Percentiles rank a stretch among this genome's conserved stretches.
phyloP scores from a whole-genome alignment of 1,284 basidiomycete genomes.

The Malassezia cuniculi region DNA sequence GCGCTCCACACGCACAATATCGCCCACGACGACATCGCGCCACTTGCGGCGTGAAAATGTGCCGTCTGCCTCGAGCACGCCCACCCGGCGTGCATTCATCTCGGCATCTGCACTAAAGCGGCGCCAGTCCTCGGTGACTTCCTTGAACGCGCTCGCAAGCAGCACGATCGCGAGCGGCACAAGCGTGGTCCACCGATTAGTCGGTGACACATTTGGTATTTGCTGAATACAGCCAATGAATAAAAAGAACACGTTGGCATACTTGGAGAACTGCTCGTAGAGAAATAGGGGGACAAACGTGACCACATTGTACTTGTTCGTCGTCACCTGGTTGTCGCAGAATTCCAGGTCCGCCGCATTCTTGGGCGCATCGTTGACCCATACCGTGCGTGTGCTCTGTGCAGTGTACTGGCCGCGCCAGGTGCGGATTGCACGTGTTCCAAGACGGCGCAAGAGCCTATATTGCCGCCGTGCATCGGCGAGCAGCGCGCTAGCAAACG shows the following conservation, averaged over 20 bases:
- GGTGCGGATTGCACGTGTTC: constrained; percentile 21
- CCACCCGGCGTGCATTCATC: constrained; percentile 69
- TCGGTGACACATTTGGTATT: constrained; percentile 93
- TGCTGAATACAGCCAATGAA: constrained; percentile 98
- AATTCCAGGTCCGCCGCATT: constrained; percentile 32
- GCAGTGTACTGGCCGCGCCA: constrained; percentile 20
- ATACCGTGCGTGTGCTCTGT: constrained; percentile 29
- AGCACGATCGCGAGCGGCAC: constrained; percentile 77
- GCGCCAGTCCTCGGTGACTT: constrained; percentile 91
- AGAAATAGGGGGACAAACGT: constrained; percentile 91
- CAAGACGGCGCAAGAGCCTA: constrained; percentile 4
- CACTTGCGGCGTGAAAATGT: constrained; percentile 68
- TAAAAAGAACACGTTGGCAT: constrained; percentile 96
- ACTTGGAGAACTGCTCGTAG: constrained; percentile 87
- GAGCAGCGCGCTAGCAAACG: constrained; percentile 6
- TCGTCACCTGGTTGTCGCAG: constrained; percentile 67
- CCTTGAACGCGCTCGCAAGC: constrained; percentile 90
- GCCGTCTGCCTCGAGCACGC: constrained; percentile 58
- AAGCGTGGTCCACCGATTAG: constrained; percentile 89
- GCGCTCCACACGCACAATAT: constrained; percentile 76
- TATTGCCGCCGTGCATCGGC: constrained; percentile 11
- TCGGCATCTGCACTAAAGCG: constrained; percentile 88
- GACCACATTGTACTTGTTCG: constrained; percentile 82
- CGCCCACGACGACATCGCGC: constrained; percentile 80
- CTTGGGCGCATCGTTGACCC: constrained; percentile 33